Evolutionary conservation across 768 basidiomycete species (phyloP).

Genomic region (Rhodotorula taiwanensis): DNA sequence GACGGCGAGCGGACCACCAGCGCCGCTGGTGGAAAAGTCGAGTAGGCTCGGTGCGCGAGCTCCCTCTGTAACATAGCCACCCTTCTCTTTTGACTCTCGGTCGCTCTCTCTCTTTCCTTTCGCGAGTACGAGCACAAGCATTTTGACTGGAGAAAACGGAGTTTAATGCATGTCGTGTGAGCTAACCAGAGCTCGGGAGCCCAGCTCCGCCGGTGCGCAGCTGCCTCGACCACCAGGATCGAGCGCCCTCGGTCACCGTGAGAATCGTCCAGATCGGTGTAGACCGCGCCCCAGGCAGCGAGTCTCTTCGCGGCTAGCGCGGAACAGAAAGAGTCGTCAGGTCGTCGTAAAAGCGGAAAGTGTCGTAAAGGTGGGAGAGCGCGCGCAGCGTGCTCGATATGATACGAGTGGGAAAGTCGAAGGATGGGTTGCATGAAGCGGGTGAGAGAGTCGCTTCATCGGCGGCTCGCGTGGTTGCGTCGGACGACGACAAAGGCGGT

Average conservation of each 20-base stretch:
- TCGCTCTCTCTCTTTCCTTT: too few species aligned
- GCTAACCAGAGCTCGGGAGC: not conserved
- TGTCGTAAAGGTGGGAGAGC: not conserved
- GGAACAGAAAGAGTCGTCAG: slow-evolving; percentile 4
- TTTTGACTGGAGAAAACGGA: too few species aligned
- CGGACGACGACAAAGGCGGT: slow-evolving; percentile 8
- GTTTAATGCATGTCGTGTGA: not conserved
- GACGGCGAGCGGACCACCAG: too few species aligned
- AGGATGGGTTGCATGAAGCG: not conserved
- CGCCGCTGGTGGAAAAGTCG: too few species aligned
- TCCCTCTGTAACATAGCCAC: too few species aligned
- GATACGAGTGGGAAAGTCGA: too few species aligned
- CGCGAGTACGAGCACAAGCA: too few species aligned
- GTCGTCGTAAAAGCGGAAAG: not conserved
- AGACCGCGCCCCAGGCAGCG: slow-evolving; percentile 1
- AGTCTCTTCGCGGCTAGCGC: slow-evolving; percentile 35
- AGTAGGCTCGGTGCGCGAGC: too few species aligned
- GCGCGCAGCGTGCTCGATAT: not conserved
- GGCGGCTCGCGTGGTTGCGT: slow-evolving; percentile 17
- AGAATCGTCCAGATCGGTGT: too few species aligned
- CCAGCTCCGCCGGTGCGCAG: too few species aligned
- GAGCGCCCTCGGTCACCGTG: too few species aligned
- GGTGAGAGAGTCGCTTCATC: not conserved
- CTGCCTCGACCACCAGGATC: not conserved
- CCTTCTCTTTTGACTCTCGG: too few species aligned